Evolutionary conservation across 805 yeast species (phyloP), one percentile per base, ranked within the genome.

Genomic region (Millerozyma acaciae): DNA sequence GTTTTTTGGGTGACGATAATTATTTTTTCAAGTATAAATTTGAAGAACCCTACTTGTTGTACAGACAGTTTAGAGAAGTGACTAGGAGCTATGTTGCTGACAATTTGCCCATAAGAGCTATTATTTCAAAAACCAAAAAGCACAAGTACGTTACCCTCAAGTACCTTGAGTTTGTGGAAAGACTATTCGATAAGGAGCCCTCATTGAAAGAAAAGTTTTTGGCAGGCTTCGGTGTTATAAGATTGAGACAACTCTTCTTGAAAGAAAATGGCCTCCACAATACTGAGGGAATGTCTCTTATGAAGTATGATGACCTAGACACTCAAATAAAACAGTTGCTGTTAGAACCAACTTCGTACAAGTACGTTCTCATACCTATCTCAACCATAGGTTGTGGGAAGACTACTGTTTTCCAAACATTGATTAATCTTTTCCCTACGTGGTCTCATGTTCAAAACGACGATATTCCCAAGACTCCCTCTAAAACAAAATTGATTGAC

Each of bases 381-480:
- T 88, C 97, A 0, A 87, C 95, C 0, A 75, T 90, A 33, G 97
- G 97, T 0, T 86, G 96, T 57, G 98, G 98, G 6, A 93, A 93
- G 52, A 88, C 97, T 0, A 87, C 97, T 0, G 74, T 84, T 0
- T 76, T 84, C 5, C 52, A 75, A 21, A 78, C 89, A 0, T 61
- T 93, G 25, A 40, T 48, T 0, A 49, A 66, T 7, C 54, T 89
- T 7, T 79, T 65, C 35, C 79, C 80, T 1, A 36, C 38, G 3
- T 82, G 95, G 81, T 80, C 74, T 0, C 84, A 80, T 45, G 66
- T 84, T 8, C 96, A 87, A 53, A 93, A 87, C 58, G 97, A 90
- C 57, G 76, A 84, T 43, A 65, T 84, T 14, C 16, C 65, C 5
- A 66, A 66, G 14, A 62, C 65, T 5, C 67, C 70, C n/a, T 66